A percentile compares a stretch with the other conserved stretches of the same genome.
These are phyloP conservation scores for Suhomyces canberraensis DNA, from an alignment of 805 yeast genomes.

Conservation along the genomic window DNA sequence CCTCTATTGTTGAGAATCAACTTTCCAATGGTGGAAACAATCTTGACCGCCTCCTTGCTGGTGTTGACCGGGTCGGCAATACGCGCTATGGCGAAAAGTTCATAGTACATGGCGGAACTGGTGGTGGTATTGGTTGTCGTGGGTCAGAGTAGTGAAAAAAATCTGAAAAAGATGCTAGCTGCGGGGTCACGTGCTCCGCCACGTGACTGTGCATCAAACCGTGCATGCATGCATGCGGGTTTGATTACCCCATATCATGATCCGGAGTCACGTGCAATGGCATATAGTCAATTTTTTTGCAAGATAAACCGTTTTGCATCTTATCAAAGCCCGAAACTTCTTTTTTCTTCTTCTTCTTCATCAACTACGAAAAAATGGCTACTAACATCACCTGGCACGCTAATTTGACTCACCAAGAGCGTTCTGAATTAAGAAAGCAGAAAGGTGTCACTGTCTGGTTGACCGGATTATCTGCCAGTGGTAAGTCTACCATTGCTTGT, in stretches of 20 bases:
- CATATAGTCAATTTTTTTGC: not conserved
- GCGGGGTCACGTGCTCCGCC: not conserved
- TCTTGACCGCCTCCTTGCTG: slow-evolving; percentile 40
- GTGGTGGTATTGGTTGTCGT: not conserved
- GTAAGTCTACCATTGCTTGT: slow-evolving; percentile 92
- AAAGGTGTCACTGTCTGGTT: slow-evolving; percentile 91
- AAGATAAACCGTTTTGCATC: not conserved
- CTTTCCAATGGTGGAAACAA: slow-evolving; percentile 70
- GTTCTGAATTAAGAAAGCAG: slow-evolving; percentile 69
- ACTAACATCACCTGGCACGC: slow-evolving; percentile 96
- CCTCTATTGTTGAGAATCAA: slow-evolving; percentile 87
- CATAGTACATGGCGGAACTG: slow-evolving; percentile 66
- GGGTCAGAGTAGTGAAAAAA: not conserved
- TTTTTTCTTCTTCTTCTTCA: not conserved
- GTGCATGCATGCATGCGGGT: too few relatives aligned
- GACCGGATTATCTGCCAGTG: slow-evolving; percentile 93
- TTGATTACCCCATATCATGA: slow-evolving; percentile 1
- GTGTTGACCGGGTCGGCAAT: slow-evolving; percentile 53
- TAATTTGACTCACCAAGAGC: slow-evolving; percentile 80
- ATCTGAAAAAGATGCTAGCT: not conserved
- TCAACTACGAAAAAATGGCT: slow-evolving; percentile 55
- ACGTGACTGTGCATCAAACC: not conserved
- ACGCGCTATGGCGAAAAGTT: slow-evolving; percentile 86
- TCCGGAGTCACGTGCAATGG: slow-evolving; percentile 4
- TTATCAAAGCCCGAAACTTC: not conserved